Evolutionary conservation across 129 eudicot genomes (phyloP).

Genomic region (Saussurea involucrata): DNA sequence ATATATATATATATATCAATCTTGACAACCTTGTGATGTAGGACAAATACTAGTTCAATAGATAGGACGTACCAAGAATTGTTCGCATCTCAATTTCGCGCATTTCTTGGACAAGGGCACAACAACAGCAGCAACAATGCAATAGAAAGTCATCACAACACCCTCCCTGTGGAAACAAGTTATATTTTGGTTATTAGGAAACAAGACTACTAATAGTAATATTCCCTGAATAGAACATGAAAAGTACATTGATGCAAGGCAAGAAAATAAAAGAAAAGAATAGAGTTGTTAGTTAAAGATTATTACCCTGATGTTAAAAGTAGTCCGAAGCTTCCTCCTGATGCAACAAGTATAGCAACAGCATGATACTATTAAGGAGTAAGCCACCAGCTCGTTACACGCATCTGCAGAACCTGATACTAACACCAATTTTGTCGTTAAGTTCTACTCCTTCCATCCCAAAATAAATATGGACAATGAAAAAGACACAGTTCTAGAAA

Average conservation of each 20-base stretch:
- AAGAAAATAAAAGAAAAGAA: too few relatives aligned
- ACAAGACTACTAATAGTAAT: neutral
- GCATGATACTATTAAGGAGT: conserved; percentile 77
- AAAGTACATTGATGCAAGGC: neutral
- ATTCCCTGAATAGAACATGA: neutral
- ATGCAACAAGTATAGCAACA: conserved; percentile 93
- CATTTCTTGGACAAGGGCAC: conserved; percentile 86
- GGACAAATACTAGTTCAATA: neutral
- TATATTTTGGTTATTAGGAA: neutral
- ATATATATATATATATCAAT: neutral
- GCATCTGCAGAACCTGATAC: conserved; percentile 73
- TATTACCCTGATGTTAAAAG: conserved; percentile 67
- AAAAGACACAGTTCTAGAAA: neutral
- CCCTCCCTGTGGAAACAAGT: conserved; percentile 49
- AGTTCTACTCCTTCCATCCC: neutral
- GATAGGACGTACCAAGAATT: conserved; percentile 37
- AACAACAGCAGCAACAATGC: conserved; percentile 75
- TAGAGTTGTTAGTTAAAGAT: neutral
- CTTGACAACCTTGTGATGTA: neutral
- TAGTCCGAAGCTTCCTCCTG: conserved; percentile 69
- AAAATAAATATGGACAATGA: neutral
- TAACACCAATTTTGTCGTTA: conserved; percentile 19
- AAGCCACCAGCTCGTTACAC: conserved; percentile 76
- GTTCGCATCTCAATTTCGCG: conserved; percentile 67
- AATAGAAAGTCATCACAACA: conserved; percentile 52